A percentile compares a stretch with the other conserved stretches of the same genome.
Conservation (phyloP, 257 asterid genomes). For the Capsicum pubescens region DNA sequence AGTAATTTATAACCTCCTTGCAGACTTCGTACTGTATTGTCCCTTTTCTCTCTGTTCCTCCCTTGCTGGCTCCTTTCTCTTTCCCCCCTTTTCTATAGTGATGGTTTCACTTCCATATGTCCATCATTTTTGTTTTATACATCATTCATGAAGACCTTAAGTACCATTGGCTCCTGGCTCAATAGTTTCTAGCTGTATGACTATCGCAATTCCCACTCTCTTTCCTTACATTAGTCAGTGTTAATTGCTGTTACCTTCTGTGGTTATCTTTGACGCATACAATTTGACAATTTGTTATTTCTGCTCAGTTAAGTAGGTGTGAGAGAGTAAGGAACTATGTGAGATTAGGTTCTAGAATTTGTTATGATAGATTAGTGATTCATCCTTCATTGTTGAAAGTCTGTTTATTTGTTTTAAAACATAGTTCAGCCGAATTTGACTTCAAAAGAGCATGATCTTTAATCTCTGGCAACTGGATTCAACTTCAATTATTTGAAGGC, state of each 20-base stretch:
- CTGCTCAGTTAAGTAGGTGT: neutral
- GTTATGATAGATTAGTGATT: neutral
- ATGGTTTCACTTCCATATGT: neutral
- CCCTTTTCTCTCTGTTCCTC: neutral
- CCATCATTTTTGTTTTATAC: neutral
- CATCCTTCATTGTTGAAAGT: slow-evolving; percentile 1
- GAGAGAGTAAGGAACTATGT: neutral
- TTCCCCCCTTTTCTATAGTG: neutral
- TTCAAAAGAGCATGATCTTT: slow-evolving; percentile 4
- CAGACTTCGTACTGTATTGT: neutral
- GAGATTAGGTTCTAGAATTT: neutral
- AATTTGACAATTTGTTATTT: neutral
- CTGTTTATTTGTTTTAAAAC: neutral
- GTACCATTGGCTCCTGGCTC: neutral
- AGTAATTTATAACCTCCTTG: neutral
- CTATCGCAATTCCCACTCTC: neutral
- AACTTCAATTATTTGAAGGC: neutral
- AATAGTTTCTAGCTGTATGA: neutral
- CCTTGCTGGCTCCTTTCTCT: neutral
- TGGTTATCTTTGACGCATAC: neutral
- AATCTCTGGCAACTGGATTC: neutral
- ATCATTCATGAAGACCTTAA: neutral
- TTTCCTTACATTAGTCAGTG: neutral
- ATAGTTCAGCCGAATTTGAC: neutral
- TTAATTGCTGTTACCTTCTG: neutral